Evolutionary conservation across 345 rosid genomes (phyloP).

Genomic region (Ailanthus altissimus): DNA sequence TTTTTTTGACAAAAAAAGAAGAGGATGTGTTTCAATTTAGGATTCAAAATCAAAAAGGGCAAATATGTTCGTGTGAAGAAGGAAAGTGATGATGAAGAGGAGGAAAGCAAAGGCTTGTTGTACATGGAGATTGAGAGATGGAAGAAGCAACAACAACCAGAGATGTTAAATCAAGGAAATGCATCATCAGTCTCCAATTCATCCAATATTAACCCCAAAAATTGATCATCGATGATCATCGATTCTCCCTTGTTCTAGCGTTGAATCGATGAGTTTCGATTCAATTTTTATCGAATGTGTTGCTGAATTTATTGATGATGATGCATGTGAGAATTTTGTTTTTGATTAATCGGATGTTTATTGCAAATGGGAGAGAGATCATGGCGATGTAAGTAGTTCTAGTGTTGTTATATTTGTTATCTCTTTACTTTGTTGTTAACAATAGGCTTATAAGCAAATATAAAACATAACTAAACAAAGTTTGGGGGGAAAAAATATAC

Average conservation of each 20-base stretch:
- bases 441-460: neutral
- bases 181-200: conserved; percentile 8
- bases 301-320: neutral
- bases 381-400: neutral
- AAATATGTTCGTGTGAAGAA: conserved; percentile 24
- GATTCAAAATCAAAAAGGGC: conserved; percentile 37
- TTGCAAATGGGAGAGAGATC: neutral
- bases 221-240: neutral
- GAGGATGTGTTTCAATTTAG: conserved; percentile 49
- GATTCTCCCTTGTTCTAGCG: neutral
- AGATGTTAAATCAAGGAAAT: conserved; percentile 26
- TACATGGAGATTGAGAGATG: conserved; percentile 45
- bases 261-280: neutral
- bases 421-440: neutral
- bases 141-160: conserved; percentile 43
- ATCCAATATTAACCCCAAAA: neutral
- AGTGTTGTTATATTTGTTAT: neutral
- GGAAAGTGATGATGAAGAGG: conserved; percentile 24
- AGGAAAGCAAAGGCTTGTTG: conserved; percentile 41
- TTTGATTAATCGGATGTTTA: neutral
- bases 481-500: neutral
- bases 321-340: neutral
- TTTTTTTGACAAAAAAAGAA: neutral
- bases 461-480: neutral
- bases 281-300: neutral